phyloP scores from a whole-genome alignment of 2,329 filamentous ascomycete species.

The Monosporascus sp. region DNA sequence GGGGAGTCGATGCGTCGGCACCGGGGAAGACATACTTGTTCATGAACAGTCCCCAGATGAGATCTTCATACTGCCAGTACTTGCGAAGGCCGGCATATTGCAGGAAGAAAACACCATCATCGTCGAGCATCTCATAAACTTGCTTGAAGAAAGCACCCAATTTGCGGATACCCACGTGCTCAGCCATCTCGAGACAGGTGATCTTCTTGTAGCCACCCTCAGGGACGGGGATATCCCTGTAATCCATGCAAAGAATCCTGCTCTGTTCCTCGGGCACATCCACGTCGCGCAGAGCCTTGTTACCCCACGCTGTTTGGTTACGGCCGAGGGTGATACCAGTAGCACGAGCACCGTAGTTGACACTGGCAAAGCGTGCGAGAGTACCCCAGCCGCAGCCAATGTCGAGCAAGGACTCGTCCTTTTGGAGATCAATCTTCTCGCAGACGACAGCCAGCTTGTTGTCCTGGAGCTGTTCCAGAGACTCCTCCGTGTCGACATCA shows the following conservation, averaged over 20 bases:
- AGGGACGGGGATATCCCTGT: slow-evolving; percentile 84
- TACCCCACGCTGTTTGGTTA: slow-evolving; percentile 97
- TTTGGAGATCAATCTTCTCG: slow-evolving; percentile 85
- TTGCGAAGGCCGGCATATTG: slow-evolving; percentile 93
- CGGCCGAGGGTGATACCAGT: slow-evolving; percentile 91
- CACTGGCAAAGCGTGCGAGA: slow-evolving; percentile 84
- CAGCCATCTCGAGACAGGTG: slow-evolving; percentile 96
- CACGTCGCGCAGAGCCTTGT: slow-evolving; percentile 76
- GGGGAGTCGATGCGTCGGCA: slow-evolving; percentile 89
- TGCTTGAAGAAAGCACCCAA: slow-evolving; percentile 77
- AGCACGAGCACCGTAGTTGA: slow-evolving; percentile 81
- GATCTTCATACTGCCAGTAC: slow-evolving; percentile 95
- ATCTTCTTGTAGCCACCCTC: slow-evolving; percentile 86
- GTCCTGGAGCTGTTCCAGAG: slow-evolving; percentile 91
- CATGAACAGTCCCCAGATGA: slow-evolving; percentile 98
- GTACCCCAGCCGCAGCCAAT: slow-evolving; percentile 99
- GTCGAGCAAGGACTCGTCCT: slow-evolving; percentile 80
- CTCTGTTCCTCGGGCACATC: slow-evolving; percentile 84
- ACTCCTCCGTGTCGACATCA: slow-evolving; percentile 81
- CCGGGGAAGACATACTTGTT: slow-evolving; percentile 99
- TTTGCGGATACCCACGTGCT: slow-evolving; percentile 94
- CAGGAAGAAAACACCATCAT: slow-evolving; percentile 93
- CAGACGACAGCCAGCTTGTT: slow-evolving; percentile 95
- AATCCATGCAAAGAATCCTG: slow-evolving; percentile 92
- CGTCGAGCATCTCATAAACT: slow-evolving; percentile 91